Evolutionary conservation across 2,329 filamentous ascomycete genomes (phyloP).

Genomic region (Colletotrichum sp.): DNA sequence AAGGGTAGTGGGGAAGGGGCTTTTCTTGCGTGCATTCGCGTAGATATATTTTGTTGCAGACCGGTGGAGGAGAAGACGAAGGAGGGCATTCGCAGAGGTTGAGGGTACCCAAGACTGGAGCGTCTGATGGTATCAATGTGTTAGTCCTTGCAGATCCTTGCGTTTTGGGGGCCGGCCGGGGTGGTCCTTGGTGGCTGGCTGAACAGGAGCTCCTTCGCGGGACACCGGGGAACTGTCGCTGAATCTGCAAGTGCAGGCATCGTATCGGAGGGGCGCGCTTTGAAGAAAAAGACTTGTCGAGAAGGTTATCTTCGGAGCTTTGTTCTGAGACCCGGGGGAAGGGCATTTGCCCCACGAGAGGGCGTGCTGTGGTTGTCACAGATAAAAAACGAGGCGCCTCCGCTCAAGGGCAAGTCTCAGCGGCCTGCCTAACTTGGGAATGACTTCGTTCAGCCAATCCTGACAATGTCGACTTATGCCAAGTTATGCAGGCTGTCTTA

Average conservation of each 20-base stretch:
- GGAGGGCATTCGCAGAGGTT: background rate
- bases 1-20: conserved; percentile 9
- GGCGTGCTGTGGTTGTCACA: conserved; percentile 4
- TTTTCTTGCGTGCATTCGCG: conserved; percentile 1
- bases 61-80: conserved; percentile 9
- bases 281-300: background rate
- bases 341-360: background rate
- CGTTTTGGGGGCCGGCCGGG: background rate
- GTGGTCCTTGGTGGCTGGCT: background rate
- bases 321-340: background rate
- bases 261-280: background rate
- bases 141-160: background rate
- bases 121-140: background rate
- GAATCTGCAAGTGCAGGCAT: conserved; percentile 11
- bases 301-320: conserved; percentile 17
- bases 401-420: background rate
- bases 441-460: background rate
- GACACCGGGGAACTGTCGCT: background rate
- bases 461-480: background rate
- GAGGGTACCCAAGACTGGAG: background rate
- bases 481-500: background rate
- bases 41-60: conserved; percentile 6
- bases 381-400: background rate
- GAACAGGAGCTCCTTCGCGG: background rate
- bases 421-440: background rate